phyloP scores from a whole-genome alignment of 1,284 basidiomycete genomes.

The Exobasidium rhododendri region DNA sequence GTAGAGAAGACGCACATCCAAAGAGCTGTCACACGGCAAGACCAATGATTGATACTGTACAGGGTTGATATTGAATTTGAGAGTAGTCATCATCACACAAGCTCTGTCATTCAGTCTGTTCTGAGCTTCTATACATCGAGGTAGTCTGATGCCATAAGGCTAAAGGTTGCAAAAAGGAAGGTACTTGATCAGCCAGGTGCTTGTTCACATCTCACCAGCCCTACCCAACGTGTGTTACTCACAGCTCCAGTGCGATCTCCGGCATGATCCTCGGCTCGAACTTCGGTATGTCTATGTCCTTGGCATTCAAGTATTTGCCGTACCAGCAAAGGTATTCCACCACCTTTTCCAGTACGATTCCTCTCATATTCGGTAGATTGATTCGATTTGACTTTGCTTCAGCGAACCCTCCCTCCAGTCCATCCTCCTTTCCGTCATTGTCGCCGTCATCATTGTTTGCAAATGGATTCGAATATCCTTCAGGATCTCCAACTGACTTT shows the following conservation, averaged over 20 bases:
- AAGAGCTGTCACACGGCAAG: no score
- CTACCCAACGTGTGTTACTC: no score
- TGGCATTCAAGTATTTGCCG: conserved; percentile 64
- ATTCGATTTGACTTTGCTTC: conserved; percentile 5
- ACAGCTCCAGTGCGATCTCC: conserved; percentile 79
- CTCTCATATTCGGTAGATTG: conserved; percentile 9
- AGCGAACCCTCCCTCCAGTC: conserved; percentile 12
- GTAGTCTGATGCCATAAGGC: conserved; percentile 50
- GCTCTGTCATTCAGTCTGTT: no score
- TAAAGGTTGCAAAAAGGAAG: no score
- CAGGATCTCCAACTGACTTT: conserved; percentile 1
- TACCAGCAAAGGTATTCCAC: conserved; percentile 79
- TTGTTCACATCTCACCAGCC: no score
- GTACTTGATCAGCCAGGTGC: no score
- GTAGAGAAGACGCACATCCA: no score
- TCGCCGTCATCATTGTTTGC: background rate
- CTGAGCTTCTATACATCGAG: conserved; percentile 32
- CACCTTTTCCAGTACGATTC: conserved; percentile 68
- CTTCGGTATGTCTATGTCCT: conserved; percentile 72
- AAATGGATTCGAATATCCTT: conserved; percentile 6
- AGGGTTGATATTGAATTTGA: no score
- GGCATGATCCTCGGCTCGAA: conserved; percentile 73
- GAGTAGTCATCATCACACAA: no score
- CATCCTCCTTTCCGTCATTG: background rate
- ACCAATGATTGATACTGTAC: no score